phyloP scores from a whole-genome alignment of 345 rosid genomes.

The Pistacia vera region DNA sequence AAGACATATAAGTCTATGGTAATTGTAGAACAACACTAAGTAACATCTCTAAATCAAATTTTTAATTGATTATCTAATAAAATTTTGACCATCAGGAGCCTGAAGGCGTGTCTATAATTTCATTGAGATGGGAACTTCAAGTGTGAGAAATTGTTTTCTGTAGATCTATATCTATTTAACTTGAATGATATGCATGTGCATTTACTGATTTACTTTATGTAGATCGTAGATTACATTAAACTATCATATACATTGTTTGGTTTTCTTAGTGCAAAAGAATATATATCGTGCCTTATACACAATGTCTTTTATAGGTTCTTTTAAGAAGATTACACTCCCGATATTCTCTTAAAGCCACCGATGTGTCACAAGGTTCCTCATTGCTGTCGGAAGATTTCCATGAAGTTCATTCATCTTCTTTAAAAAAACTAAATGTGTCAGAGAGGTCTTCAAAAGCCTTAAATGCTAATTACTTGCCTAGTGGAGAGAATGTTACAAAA shows the following conservation, averaged over 20 bases:
- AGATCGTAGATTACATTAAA: neutral
- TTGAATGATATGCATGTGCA: too few relatives aligned
- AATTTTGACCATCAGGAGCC: too few relatives aligned
- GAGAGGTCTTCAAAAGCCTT: slow-evolving; percentile 30
- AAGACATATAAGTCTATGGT: too few relatives aligned
- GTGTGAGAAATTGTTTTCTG: too few relatives aligned
- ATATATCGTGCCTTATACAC: neutral
- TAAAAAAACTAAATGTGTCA: slow-evolving; percentile 29
- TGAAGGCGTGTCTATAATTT: too few relatives aligned
- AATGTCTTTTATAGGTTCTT: slow-evolving; percentile 50
- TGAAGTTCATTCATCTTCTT: slow-evolving; percentile 31
- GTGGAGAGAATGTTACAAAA: slow-evolving; percentile 24
- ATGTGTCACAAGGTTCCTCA: slow-evolving; percentile 25
- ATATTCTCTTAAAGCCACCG: slow-evolving; percentile 41
- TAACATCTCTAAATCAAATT: too few relatives aligned
- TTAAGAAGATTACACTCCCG: slow-evolving; percentile 74
- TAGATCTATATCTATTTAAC: too few relatives aligned
- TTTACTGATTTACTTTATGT: neutral
- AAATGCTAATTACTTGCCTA: slow-evolving; percentile 23
- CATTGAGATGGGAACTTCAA: too few relatives aligned
- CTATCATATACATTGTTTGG: neutral
- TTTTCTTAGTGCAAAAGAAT: neutral
- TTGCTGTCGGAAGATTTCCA: slow-evolving; percentile 13
- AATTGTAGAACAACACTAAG: too few relatives aligned
- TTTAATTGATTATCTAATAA: too few relatives aligned